A percentile compares a stretch with the other conserved stretches of the same genome.
Evolutionary conservation across 257 asterid genomes (phyloP).

Genomic region (Ajuga chamaepitys): DNA sequence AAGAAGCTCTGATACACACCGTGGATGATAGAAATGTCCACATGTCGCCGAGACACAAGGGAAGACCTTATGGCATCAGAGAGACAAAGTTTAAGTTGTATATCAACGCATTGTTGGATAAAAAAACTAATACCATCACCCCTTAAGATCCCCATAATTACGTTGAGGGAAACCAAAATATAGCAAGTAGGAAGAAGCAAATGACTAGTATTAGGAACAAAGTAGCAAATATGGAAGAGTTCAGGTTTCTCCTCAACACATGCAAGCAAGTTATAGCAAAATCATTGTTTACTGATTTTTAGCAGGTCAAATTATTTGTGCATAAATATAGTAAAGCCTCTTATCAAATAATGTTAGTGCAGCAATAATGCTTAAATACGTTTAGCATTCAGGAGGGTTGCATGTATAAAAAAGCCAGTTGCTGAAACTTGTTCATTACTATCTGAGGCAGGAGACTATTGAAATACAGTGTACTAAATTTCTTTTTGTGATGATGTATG

Average conservation of each 20-base stretch:
- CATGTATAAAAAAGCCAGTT: background rate
- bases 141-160: background rate
- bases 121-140: background rate
- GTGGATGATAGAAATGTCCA: conserved; percentile 71
- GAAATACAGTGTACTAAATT: background rate
- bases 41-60: conserved; percentile 75
- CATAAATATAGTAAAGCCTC: background rate
- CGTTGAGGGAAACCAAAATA: background rate
- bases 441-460: background rate
- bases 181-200: background rate
- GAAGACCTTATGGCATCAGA: conserved; percentile 44
- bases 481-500: conserved; percentile 1
- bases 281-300: background rate
- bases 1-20: conserved; percentile 45
- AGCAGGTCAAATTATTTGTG: background rate
- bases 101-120: background rate
- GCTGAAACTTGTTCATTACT: background rate
- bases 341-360: background rate
- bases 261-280: background rate
- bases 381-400: background rate
- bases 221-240: background rate
- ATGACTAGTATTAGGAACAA: background rate
- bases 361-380: background rate
- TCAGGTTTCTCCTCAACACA: background rate
- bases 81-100: conserved; percentile 12